Evolutionary conservation across 176 grass and related monocot genomes (phyloP).

Genomic region (Tuctoria greenei): DNA sequence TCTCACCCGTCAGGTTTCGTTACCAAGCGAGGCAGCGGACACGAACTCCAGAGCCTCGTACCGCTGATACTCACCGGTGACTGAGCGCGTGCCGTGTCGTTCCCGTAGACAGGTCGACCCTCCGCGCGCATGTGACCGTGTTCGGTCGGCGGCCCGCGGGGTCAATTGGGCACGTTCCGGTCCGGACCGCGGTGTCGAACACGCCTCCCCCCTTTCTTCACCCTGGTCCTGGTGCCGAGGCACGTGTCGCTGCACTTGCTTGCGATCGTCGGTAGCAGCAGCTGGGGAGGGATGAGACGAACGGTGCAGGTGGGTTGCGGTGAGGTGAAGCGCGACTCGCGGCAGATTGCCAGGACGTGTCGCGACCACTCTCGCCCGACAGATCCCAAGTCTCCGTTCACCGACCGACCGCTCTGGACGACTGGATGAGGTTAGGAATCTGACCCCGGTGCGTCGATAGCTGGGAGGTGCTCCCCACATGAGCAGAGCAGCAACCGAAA

Average conservation of each 20-base stretch:
- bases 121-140: background rate
- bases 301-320: too few relatives aligned
- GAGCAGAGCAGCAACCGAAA: slow-evolving; percentile 10
- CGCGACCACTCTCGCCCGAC: too few relatives aligned
- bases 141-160: too few relatives aligned
- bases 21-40: background rate
- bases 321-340: too few relatives aligned
- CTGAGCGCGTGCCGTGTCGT: too few relatives aligned
- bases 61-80: too few relatives aligned
- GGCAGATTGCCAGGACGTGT: too few relatives aligned
- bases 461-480: background rate
- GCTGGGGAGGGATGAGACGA: too few relatives aligned
- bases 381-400: background rate
- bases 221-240: background rate
- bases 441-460: background rate
- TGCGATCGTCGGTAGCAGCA: too few relatives aligned
- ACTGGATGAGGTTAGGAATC: slow-evolving; percentile 12
- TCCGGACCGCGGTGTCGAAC: background rate
- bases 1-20: background rate
- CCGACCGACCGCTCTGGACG: background rate
- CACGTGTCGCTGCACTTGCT: background rate
- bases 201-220: too few relatives aligned
- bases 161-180: slow-evolving; percentile 12
- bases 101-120: background rate
- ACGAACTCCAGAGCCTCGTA: background rate